Base-by-base conservation (phyloP, 1,139 yeast species). In the Pichia inconspicua region DNA sequence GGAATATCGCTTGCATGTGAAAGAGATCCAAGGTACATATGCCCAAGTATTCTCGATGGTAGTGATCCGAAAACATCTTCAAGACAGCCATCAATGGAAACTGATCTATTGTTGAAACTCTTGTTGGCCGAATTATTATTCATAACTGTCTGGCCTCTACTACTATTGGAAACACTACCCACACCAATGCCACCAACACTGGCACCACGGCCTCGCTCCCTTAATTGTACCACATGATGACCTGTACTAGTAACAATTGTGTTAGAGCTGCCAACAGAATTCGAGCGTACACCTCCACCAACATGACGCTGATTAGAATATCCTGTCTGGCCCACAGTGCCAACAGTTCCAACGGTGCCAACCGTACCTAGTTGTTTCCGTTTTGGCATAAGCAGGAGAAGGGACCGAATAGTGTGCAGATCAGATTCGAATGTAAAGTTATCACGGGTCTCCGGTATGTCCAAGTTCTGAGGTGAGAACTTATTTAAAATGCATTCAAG, bases 1-100 rank as follows among this genome's bases (percentile, higher is more conserved):
- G 80, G 77, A 3, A 84, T 73, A 57, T 82, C 78, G 54, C 80
- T 80, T 7, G 97, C 97, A 66, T 92, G 97, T 44, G 70, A 76
- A 46, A 89, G 69, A 2, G 95, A 84, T 0, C 98, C 98, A 48
- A 92, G 71, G 61, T 89, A 92, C 57, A 92, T 66, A 64, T 90
- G 92, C 0, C 94, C 87, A 45, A 90, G 66, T 4, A 92, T 82
- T 47, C 86, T 71, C 0, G 88, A 81, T 1, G 94, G 94, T 30
- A 84, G 63, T 10, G 84, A 76, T 0, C 92, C 92, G 51, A 49
- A 51, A 28, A 63, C 65, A 14, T 53, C 55, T 45, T 54, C 55
- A 44, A 64, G 60, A 22, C 54, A 48, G 4, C 61, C 56, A 22
- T 46, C 57, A 40, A 47, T 47, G 12, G 30, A 43, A 9, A 44